Conservation (phyloP, 345 rosid species). For the Corchorus olitorius region DNA sequence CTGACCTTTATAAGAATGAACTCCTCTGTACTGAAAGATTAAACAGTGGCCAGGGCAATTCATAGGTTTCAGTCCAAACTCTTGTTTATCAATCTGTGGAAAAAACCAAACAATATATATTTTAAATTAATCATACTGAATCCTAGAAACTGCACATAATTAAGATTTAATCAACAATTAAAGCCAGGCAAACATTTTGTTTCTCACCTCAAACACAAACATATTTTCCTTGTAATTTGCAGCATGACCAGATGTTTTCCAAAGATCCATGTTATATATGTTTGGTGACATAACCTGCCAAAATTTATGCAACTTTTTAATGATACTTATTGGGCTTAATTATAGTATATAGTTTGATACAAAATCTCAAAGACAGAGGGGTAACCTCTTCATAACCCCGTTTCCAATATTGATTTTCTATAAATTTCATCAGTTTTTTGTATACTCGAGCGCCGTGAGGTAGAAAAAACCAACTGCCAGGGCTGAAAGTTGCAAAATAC, state of each 20-base stretch:
- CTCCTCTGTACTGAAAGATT: slow-evolving; percentile 88
- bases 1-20: slow-evolving; percentile 86
- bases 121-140: too few species aligned
- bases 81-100: slow-evolving; percentile 86
- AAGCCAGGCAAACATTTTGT: neutral
- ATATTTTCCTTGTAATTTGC: slow-evolving; percentile 95
- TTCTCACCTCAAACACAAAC: slow-evolving; percentile 86
- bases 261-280: slow-evolving; percentile 91
- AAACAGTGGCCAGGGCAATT: slow-evolving; percentile 98
- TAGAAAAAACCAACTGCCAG: slow-evolving; percentile 98
- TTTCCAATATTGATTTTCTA: slow-evolving; percentile 64
- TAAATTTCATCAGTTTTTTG: slow-evolving; percentile 83
- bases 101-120: slow-evolving; percentile 21
- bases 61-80: slow-evolving; percentile 97
- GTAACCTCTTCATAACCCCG: slow-evolving; percentile 94
- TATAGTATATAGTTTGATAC: neutral
- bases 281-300: slow-evolving; percentile 91
- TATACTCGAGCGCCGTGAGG: slow-evolving; percentile 87
- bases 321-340: neutral
- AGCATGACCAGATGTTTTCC: slow-evolving; percentile 98
- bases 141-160: neutral
- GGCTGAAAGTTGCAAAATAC: slow-evolving; percentile 56
- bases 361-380: slow-evolving; percentile 10
- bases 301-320: slow-evolving; percentile 20
- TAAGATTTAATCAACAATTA: neutral